phyloP scores from a whole-genome alignment of 78 protist species.

The Dictyostelium firmibasis region DNA sequence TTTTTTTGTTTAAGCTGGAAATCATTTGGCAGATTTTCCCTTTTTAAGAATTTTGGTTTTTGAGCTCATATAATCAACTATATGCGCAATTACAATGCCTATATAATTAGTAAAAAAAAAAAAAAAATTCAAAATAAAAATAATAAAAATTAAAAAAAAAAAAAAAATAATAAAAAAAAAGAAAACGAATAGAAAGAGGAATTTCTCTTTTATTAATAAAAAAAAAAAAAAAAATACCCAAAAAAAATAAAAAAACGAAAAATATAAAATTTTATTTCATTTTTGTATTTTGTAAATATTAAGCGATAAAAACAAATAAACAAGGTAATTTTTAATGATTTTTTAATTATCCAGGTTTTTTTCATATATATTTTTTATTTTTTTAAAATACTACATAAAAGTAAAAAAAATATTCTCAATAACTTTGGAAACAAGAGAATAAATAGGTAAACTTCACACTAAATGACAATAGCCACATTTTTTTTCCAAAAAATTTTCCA shows the following conservation, averaged over 20 bases:
- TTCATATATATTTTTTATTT: too few species aligned
- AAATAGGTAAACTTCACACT: background rate
- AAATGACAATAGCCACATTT: too few species aligned
- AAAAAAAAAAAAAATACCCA: too few species aligned
- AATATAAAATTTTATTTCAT: too few species aligned
- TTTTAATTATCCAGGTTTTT: background rate
- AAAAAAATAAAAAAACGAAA: too few species aligned
- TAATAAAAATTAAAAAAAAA: too few species aligned
- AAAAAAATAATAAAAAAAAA: too few species aligned
- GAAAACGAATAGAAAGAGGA: background rate
- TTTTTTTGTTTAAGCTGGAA: background rate
- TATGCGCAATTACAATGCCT: background rate
- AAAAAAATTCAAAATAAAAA: too few species aligned
- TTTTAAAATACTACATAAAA: too few species aligned
- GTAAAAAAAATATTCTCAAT: too few species aligned
- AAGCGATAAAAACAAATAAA: background rate
- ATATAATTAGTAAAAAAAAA: too few species aligned
- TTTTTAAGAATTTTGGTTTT: background rate
- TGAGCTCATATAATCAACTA: background rate
- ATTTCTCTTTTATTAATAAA: background rate
- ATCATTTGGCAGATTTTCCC: background rate
- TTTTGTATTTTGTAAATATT: background rate
- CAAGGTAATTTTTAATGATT: background rate
- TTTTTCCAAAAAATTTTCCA: background rate
- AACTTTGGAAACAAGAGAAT: background rate